Evolutionary conservation across 148 eudicot species (phyloP), one percentile per base, ranked within the genome.

Genomic region (Chenopodium quinoa): DNA sequence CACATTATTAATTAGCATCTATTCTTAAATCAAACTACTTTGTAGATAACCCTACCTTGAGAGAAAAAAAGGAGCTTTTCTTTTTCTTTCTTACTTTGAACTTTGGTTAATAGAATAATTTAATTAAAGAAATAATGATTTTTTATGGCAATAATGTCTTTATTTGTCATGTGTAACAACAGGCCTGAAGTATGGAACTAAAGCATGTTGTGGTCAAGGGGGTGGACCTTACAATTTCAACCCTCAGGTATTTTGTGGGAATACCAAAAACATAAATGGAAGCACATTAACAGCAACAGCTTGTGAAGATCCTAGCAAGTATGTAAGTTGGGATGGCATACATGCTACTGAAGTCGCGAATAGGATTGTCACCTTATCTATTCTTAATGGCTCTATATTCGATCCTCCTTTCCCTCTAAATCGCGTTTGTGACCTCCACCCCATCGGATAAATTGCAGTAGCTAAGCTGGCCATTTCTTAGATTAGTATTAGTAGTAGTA

Each of bases 161-260:
- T 0, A 4, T 17, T 0, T 66, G 44, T 67, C 20, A 75, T 81
- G 17, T 75, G 54, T 20, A 77, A 70, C 79, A 96, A 70, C 79
- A 96, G 97, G 95, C n/a, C 68, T 96, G 79, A 82, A 88, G 77
- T 86, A 92, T 62, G 99, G 94, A 75, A 88, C 94, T 3, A 89
- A 68, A 82, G 95, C 98, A 48, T 96, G 98, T 52, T 96, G 99
- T 82, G 99, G 99, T 82, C 81, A 88, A 82, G 98, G 98, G 3
- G 93, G 92, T 2, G 91, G 88, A 4, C 86, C 85, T 12, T 89
- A 96, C 86, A 94, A 96, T 83, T 93, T 89, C 77, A 87, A 88
- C 79, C 94, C 89, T 7, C 72, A 84, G n/a, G 95, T 93, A 22
- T 93, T 77, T 37, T 96, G 99, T 77, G 92, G 99, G 13, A 92